These are phyloP conservation scores for Thielaviopsis euricoi DNA, from an alignment of 2,329 filamentous ascomycete species.

Conservation along the genomic window DNA sequence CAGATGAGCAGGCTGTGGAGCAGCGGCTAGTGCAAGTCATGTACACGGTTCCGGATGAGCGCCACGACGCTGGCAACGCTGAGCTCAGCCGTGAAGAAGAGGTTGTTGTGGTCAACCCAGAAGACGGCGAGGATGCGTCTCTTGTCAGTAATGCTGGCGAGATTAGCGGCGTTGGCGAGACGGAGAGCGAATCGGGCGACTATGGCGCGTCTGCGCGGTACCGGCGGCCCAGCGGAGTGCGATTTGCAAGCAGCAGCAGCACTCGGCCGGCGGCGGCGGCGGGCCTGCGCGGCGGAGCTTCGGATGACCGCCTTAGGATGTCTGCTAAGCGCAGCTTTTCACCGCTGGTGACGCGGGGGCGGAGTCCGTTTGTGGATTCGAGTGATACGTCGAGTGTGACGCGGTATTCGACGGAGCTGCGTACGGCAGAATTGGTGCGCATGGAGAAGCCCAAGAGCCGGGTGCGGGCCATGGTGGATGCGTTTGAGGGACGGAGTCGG, in stretches of 20 bases:
- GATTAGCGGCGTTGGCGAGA: neutral
- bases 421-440: conserved; percentile 30
- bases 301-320: neutral
- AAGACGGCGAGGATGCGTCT: conserved; percentile 5
- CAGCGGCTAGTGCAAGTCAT: conserved; percentile 63
- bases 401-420: conserved; percentile 5
- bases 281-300: conserved; percentile 1
- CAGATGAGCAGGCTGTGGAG: conserved; percentile 52
- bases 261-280: neutral
- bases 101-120: conserved; percentile 8
- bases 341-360: conserved; percentile 2
- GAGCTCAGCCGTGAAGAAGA: conserved; percentile 27
- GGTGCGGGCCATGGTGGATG: conserved; percentile 40
- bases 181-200: neutral
- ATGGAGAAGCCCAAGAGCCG: conserved; percentile 26
- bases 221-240: neutral
- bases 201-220: neutral
- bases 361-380: conserved; percentile 5
- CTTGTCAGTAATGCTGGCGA: conserved; percentile 10
- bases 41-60: conserved; percentile 84
- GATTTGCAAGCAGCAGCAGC: neutral
- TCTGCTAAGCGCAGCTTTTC: conserved; percentile 4
- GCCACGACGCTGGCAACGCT: conserved; percentile 76
- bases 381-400: conserved; percentile 4
- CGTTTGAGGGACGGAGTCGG: conserved; percentile 31